Conservation (phyloP, 2,329 filamentous ascomycete genomes). For the Eurotiales sp. region DNA sequence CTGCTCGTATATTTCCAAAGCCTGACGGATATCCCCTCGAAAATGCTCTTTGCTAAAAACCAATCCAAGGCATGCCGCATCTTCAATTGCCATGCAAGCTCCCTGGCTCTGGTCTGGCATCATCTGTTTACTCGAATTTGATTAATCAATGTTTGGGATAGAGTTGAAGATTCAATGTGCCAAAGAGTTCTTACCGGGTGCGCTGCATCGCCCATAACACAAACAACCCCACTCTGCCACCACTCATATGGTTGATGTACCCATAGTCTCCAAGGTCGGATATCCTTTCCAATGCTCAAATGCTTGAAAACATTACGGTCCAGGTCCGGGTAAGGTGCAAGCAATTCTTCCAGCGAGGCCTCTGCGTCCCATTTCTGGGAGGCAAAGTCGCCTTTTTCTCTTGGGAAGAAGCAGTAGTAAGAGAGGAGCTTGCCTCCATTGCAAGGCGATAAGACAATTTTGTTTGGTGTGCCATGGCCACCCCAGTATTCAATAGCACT, state of each 20-base stretch:
- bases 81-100: constrained; percentile 66
- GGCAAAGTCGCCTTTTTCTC: constrained; percentile 57
- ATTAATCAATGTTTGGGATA: not conserved
- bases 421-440: constrained; percentile 62
- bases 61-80: constrained; percentile 60
- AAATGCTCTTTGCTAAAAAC: constrained; percentile 52
- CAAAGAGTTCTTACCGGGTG: constrained; percentile 44
- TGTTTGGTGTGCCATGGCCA: constrained; percentile 60
- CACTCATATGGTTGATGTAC: constrained; percentile 54
- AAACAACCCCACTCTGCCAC: constrained; percentile 49
- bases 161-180: not conserved
- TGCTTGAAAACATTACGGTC: constrained; percentile 57
- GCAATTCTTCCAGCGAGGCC: constrained; percentile 55
- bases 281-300: constrained; percentile 58
- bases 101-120: constrained; percentile 68
- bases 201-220: constrained; percentile 63
- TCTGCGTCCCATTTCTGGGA: constrained; percentile 59
- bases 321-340: constrained; percentile 58
- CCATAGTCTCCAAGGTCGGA: constrained; percentile 62
- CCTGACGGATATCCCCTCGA: constrained; percentile 46
- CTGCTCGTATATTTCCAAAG: constrained; percentile 51
- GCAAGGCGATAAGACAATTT: constrained; percentile 68
- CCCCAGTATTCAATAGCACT: constrained; percentile 68
- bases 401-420: constrained; percentile 68
- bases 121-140: constrained; percentile 37